These are phyloP conservation scores for Suillus discolor DNA, from an alignment of 768 basidiomycete species.

Conservation along the genomic window DNA sequence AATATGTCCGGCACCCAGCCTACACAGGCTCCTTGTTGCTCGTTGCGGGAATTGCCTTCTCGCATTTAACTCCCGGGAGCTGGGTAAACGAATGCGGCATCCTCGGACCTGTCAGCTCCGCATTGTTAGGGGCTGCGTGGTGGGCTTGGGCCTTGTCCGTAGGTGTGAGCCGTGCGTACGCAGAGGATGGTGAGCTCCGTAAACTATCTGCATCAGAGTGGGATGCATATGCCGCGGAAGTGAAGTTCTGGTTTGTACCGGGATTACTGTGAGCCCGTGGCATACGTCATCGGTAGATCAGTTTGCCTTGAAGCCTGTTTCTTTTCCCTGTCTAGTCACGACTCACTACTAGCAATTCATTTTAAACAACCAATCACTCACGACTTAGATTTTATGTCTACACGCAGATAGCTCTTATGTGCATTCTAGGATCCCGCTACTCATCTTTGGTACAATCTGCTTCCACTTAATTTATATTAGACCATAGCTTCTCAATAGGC, in stretches of 20 bases:
- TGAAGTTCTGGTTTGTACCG: conserved; percentile 53
- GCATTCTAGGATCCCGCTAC: background rate
- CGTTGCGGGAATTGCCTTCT: conserved; percentile 47
- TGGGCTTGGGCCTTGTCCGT: conserved; percentile 54
- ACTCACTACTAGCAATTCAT: background rate
- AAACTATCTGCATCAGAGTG: conserved; percentile 49
- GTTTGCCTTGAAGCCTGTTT: background rate
- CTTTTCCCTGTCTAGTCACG: background rate
- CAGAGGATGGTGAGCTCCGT: conserved; percentile 53
- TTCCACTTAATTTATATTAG: background rate
- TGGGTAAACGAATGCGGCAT: conserved; percentile 45
- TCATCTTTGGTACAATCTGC: background rate
- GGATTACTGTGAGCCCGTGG: conserved; percentile 38
- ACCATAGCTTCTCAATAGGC: background rate
- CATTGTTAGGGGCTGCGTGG: conserved; percentile 43
- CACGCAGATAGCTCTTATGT: background rate
- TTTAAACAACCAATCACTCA: background rate
- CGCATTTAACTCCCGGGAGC: conserved; percentile 49
- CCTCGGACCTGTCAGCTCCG: conserved; percentile 32
- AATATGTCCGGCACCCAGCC: conserved; percentile 56
- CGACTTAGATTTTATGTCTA: background rate
- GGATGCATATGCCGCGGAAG: conserved; percentile 48
- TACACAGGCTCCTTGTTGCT: conserved; percentile 57
- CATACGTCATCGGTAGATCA: background rate
- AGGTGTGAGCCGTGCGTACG: conserved; percentile 48